These are phyloP conservation scores for Petunia secreta DNA, from an alignment of 257 asterid genomes.

Conservation along the genomic window DNA sequence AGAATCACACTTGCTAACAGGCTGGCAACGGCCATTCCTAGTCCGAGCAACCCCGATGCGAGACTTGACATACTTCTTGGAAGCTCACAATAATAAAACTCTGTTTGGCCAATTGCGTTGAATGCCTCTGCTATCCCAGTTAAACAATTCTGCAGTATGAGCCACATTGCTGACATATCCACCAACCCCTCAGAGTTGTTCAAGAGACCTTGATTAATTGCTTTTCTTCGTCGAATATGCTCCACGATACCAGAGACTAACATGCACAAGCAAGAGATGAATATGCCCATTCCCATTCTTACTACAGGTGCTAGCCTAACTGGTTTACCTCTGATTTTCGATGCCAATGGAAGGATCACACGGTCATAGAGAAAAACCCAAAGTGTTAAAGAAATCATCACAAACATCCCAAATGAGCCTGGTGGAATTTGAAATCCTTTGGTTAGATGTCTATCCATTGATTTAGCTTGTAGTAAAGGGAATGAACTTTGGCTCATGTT, in stretches of 20 bases:
- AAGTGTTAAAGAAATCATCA: background rate
- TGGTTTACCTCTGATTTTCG: background rate
- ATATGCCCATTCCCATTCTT: slow-evolving; percentile 18
- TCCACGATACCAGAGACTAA: slow-evolving; percentile 7
- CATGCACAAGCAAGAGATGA: background rate
- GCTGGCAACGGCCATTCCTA: slow-evolving; percentile 33
- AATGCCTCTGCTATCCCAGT: background rate
- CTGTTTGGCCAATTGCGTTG: slow-evolving; percentile 3
- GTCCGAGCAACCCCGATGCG: background rate
- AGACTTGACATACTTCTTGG: slow-evolving; percentile 9
- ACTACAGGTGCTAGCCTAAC: background rate
- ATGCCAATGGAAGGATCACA: background rate
- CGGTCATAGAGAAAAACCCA: slow-evolving; percentile 4
- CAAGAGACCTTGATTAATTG: background rate
- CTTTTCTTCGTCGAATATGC: background rate
- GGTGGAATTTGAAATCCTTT: background rate
- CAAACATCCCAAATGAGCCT: background rate
- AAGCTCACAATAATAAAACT: background rate
- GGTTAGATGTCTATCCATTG: background rate
- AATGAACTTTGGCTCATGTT: slow-evolving; percentile 16
- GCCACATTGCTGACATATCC: background rate
- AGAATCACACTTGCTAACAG: slow-evolving; percentile 50
- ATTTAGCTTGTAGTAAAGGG: background rate
- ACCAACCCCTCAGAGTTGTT: background rate
- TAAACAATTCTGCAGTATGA: background rate